phyloP scores from a whole-genome alignment of 768 basidiomycete genomes.

The Pleurotus giganteus region DNA sequence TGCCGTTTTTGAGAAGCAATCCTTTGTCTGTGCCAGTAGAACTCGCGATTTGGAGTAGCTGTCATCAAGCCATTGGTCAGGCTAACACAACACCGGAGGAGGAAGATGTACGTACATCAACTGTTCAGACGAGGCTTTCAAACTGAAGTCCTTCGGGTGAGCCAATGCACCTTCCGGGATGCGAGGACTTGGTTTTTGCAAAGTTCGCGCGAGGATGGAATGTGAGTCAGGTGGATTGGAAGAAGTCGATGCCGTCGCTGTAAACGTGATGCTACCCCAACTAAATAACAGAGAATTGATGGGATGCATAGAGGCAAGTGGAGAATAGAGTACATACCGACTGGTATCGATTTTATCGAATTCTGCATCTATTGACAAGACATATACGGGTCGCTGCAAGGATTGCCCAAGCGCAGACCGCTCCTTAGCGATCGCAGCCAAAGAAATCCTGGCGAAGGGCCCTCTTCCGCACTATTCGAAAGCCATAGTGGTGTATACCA shows the following conservation, averaged over 20 bases:
- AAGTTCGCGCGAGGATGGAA: too few relatives aligned
- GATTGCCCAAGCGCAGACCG: slow-evolving; percentile 30
- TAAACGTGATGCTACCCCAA: background rate
- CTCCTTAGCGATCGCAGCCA: slow-evolving; percentile 30
- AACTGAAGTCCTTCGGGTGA: background rate
- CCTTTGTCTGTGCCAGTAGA: background rate
- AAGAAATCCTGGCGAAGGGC: slow-evolving; percentile 27
- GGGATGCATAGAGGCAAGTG: too few relatives aligned
- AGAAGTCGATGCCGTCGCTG: background rate
- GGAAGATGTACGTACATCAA: background rate
- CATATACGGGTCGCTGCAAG: slow-evolving; percentile 24
- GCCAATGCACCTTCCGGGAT: background rate
- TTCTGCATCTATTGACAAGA: slow-evolving; percentile 31
- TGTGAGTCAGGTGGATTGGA: too few relatives aligned
- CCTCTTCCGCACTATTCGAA: slow-evolving; percentile 10
- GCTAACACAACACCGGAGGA: background rate
- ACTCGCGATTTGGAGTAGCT: background rate
- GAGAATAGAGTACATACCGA: slow-evolving; percentile 7
- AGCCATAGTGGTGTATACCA: too few relatives aligned
- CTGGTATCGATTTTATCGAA: slow-evolving; percentile 25
- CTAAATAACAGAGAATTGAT: too few relatives aligned
- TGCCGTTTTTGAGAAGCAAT: background rate
- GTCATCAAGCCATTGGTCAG: background rate
- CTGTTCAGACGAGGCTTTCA: background rate
- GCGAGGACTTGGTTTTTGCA: too few relatives aligned